Conservation (phyloP, 495 filamentous ascomycete genomes). For the Penicillium canariense region DNA sequence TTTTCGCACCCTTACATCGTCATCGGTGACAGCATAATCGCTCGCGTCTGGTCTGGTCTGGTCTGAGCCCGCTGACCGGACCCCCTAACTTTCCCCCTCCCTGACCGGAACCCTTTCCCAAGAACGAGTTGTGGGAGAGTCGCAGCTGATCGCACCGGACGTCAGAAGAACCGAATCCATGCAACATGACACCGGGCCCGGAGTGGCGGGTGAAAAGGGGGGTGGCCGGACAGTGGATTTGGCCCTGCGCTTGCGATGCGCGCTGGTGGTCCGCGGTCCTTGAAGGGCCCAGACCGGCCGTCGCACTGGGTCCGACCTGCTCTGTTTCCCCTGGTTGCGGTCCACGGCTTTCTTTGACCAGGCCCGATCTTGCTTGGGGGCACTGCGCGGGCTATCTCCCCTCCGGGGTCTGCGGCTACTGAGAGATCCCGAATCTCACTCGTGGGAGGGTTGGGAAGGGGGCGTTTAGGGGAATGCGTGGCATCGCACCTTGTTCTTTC, state of each 20-base stretch:
- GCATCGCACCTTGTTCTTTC: background rate
- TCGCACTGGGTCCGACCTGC: constrained; percentile 6
- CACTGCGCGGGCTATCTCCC: background rate
- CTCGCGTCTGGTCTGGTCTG: constrained; percentile 4
- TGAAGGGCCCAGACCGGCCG: constrained; percentile 23
- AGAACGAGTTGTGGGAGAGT: no score
- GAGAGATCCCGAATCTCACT: background rate
- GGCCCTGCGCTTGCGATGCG: background rate
- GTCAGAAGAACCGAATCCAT: constrained; percentile 3
- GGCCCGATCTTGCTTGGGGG: background rate
- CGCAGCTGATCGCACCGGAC: background rate
- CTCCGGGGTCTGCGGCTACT: background rate
- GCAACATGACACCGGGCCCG: constrained; percentile 9
- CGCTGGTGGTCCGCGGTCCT: no score
- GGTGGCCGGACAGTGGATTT: background rate
- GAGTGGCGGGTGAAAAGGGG: background rate
- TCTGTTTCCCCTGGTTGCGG: no score
- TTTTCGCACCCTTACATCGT: constrained; percentile 12
- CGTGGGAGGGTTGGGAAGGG: background rate
- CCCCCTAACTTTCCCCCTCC: background rate
- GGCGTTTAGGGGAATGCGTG: background rate
- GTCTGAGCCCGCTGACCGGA: constrained; percentile 11
- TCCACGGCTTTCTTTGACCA: background rate
- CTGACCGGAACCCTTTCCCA: background rate
- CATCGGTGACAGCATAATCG: constrained; percentile 33